Evolutionary conservation across 2,329 filamentous ascomycete genomes (phyloP).

Genomic region (Claviceps maximensis): DNA sequence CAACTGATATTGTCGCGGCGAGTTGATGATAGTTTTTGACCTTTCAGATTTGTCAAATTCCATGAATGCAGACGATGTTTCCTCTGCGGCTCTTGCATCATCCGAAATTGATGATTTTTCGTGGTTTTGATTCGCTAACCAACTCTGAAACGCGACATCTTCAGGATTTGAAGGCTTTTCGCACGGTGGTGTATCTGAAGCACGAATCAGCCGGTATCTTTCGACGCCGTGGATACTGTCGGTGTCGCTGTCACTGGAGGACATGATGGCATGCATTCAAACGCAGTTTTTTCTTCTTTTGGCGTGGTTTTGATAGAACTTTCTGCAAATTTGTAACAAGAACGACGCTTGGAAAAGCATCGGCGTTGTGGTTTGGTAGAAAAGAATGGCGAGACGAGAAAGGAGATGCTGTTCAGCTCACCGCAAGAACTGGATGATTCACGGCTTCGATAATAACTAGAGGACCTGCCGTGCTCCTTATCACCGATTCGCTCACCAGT

Average conservation of each 20-base stretch:
- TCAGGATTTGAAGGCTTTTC: slow-evolving; percentile 2
- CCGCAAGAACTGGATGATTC: too few species aligned
- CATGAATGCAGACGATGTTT: background rate
- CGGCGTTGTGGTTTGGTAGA: background rate
- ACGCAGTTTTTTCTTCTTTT: too few species aligned
- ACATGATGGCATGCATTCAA: background rate
- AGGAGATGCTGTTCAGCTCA: background rate
- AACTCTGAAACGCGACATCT: slow-evolving; percentile 7
- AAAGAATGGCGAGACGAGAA: background rate
- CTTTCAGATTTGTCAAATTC: background rate
- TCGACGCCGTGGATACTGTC: slow-evolving; percentile 4
- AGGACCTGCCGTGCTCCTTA: background rate
- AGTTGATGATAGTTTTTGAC: slow-evolving; percentile 48
- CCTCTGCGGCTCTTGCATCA: background rate
- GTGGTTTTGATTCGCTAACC: slow-evolving; percentile 1
- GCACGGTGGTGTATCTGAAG: background rate
- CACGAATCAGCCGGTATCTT: background rate
- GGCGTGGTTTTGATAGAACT: background rate
- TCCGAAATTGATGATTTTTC: background rate
- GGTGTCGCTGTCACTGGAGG: slow-evolving; percentile 4
- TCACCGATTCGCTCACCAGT: background rate
- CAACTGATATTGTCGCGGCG: slow-evolving; percentile 78
- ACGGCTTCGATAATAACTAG: background rate
- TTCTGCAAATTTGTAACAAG: too few species aligned
- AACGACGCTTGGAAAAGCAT: background rate